phyloP scores from a whole-genome alignment of 441 rosid species.

The Euphorbia celastroides region DNA sequence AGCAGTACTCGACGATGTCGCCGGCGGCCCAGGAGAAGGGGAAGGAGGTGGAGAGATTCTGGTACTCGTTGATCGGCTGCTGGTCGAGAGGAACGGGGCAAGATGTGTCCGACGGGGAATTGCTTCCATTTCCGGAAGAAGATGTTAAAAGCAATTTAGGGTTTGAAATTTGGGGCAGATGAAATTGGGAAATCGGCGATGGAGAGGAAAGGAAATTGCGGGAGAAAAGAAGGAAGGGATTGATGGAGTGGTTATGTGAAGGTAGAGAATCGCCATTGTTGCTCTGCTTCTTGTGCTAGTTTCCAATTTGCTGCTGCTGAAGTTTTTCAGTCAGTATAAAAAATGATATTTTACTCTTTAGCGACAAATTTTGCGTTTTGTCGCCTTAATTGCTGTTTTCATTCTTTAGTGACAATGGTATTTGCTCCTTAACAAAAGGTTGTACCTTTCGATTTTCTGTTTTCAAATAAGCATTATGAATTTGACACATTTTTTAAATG shows the following conservation, averaged over 20 bases:
- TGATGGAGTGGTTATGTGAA: conserved; percentile 22
- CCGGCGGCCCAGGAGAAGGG: conserved; percentile 80
- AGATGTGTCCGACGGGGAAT: conserved; percentile 55
- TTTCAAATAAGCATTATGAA: too few relatives aligned
- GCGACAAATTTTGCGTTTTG: too few relatives aligned
- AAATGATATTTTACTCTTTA: too few relatives aligned
- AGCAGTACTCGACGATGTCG: conserved; percentile 45
- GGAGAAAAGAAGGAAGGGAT: conserved; percentile 6
- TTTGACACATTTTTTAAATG: too few relatives aligned
- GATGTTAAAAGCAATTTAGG: conserved; percentile 29
- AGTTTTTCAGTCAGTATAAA: too few relatives aligned
- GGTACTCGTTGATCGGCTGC: conserved; percentile 78
- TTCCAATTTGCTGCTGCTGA: neutral
- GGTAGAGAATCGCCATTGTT: conserved; percentile 26
- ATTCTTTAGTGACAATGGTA: too few relatives aligned
- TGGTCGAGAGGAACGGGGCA: conserved; percentile 85
- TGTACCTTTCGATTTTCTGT: too few relatives aligned
- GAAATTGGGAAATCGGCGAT: conserved; percentile 15
- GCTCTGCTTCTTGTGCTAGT: neutral
- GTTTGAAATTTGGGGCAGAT: conserved; percentile 14
- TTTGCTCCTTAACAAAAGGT: too few relatives aligned
- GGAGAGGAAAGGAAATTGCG: neutral
- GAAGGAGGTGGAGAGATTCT: conserved; percentile 70
- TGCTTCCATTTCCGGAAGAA: conserved; percentile 36
- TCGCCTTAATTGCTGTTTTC: too few relatives aligned